phyloP scores from a whole-genome alignment of 2,329 filamentous ascomycete species.

The Bipolaris oryzae region DNA sequence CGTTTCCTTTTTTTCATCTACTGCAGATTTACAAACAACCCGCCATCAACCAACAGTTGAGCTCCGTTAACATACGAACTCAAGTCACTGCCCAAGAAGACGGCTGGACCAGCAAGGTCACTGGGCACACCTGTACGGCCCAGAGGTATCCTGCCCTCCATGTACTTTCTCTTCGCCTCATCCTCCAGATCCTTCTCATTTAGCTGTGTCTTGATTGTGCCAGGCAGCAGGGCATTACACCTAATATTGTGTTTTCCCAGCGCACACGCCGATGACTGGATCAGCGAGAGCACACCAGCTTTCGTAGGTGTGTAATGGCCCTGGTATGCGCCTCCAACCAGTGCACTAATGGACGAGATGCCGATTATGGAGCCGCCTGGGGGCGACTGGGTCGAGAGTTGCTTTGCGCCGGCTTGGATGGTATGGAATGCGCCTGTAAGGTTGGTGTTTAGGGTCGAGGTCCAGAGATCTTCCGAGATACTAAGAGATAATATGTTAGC shows the following conservation, averaged over 20 bases:
- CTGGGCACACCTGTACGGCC: slow-evolving; percentile 55
- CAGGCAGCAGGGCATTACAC: slow-evolving; percentile 83
- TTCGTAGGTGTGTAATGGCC: slow-evolving; percentile 88
- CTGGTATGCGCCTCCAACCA: slow-evolving; percentile 79
- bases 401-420: slow-evolving; percentile 80
- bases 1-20: background rate
- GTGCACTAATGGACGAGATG: slow-evolving; percentile 73
- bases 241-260: slow-evolving; percentile 76
- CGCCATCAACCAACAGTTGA: slow-evolving; percentile 85
- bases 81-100: slow-evolving; percentile 79
- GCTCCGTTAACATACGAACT: slow-evolving; percentile 69
- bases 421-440: slow-evolving; percentile 88
- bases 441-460: slow-evolving; percentile 76
- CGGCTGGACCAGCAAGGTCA: slow-evolving; percentile 83
- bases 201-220: slow-evolving; percentile 81
- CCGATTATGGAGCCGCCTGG: slow-evolving; percentile 81
- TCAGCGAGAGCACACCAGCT: slow-evolving; percentile 77
- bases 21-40: slow-evolving; percentile 81
- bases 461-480: slow-evolving; percentile 72
- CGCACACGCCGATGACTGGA: slow-evolving; percentile 82
- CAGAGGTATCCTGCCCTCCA: slow-evolving; percentile 81
- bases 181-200: slow-evolving; percentile 83
- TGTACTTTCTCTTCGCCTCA: slow-evolving; percentile 73
- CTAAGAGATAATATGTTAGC: slow-evolving; percentile 41
- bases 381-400: slow-evolving; percentile 70